Evolutionary conservation across 1,284 basidiomycete genomes (phyloP), one percentile per base, ranked within the genome.

Genomic region (Tilletia horrida): DNA sequence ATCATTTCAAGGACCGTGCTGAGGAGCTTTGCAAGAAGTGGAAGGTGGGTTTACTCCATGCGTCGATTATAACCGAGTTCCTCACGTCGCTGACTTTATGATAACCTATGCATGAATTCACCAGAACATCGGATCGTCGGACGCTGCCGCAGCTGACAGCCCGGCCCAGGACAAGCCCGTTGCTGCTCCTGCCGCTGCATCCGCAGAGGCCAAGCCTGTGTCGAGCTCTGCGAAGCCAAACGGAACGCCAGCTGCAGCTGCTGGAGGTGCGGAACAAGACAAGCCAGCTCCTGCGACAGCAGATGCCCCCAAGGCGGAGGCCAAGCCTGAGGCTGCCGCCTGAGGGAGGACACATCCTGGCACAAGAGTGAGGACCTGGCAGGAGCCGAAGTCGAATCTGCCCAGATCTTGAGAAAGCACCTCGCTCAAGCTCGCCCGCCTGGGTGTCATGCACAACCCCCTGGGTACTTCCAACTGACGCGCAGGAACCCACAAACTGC

Each of bases 1-100:
- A 89, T 85, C 86, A 90, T 74, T 94, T 97, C 86, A 88, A 88
- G 66, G 86, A 89, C 29, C 89, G 94, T 42, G 84, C 85, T 3
- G 72, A 81, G 64, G 83, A 82, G 72, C 81, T 87, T 43, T 84
- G 84, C 77, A 75, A 81, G 66, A 83, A 83, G 71, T 80, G 78
- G 78, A 70, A 70, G 7, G 72, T 35, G 65, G 25, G 61, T 57
- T 4, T 6, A 7, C 45, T 18, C 16, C 14, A 13, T 55, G n/a
- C 3, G 25, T 3, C 29, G 18, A 48, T 3, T 6, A 7, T 48
- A 11, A 40, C 6, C 35, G 35, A 40, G 55, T 14, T 21, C 29
- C 18, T 16, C 1, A n/a, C n/a, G 31, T 29, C 27, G 29, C 29
- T 59, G 55, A 59, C 6, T 18, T 14, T 55, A 13, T 27, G 50